phyloP scores from a whole-genome alignment of 768 basidiomycete species.

The Rhizopogon sp. region DNA sequence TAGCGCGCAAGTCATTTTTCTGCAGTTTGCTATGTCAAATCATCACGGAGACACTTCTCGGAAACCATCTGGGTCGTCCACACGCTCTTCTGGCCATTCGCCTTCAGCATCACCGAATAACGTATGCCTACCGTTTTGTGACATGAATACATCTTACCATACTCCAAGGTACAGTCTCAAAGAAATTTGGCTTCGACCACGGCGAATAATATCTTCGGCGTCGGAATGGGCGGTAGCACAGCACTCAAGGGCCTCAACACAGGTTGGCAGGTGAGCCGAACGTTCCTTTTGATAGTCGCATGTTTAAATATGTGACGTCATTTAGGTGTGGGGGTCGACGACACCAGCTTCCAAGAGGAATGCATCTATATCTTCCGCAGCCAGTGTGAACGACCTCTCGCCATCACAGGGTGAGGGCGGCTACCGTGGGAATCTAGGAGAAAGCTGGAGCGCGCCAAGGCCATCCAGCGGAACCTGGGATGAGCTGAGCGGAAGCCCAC shows the following conservation, averaged over 20 bases:
- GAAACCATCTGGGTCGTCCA: constrained; percentile 69
- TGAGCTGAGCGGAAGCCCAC: constrained; percentile 42
- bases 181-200: constrained; percentile 40
- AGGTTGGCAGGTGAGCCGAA: constrained; percentile 59
- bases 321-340: constrained; percentile 56
- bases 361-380: constrained; percentile 55
- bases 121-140: constrained; percentile 32
- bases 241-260: constrained; percentile 50
- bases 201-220: constrained; percentile 46
- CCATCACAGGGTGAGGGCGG: constrained; percentile 39
- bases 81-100: constrained; percentile 57
- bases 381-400: constrained; percentile 46
- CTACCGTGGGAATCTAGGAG: constrained; percentile 43
- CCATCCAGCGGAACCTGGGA: constrained; percentile 58
- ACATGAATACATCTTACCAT: constrained; percentile 6
- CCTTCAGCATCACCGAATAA: constrained; percentile 56
- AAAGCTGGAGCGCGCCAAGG: constrained; percentile 48
- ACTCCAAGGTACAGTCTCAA: constrained; percentile 33
- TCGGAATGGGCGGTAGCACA: constrained; percentile 42
- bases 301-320: constrained; percentile 6
- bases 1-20: constrained; percentile 26
- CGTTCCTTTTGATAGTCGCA: constrained; percentile 2
- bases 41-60: constrained; percentile 44
- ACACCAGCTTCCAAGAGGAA: constrained; percentile 50
- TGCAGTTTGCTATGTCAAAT: constrained; percentile 25